Base-by-base conservation (phyloP, 208 protist species). In the Trypanosoma melophagium region DNA sequence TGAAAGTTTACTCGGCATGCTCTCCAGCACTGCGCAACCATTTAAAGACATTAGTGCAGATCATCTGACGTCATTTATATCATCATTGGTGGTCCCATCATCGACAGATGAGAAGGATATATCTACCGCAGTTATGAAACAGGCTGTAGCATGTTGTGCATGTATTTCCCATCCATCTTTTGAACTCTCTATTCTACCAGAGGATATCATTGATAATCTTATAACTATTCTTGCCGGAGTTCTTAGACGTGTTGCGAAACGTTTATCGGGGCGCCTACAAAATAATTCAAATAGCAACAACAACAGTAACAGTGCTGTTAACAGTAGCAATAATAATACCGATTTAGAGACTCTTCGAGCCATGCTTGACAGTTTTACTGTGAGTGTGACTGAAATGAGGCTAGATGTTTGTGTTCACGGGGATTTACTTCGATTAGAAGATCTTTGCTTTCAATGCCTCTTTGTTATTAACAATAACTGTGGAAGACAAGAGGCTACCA, bases 361-460 rank as follows among this genome's bases (percentile, higher is more conserved):
- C 0, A 87, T 84, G 70, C 60, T 94, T 19, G 61, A 57, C 17
- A 58, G 75, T 55, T 79, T 90, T 38, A 66, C 80, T 12, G 24
- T 66, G 9, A 44, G 92, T 22, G 42, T 86, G 16, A 84, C 73
- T 63, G 66, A 83, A 25, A 71, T 58, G 40, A 56, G 71, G 1
- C 21, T 89, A 38, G 53, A 80, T 65, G 61, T 92, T 13, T 79
- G 84, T n/a, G 44, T 42, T 0, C 81, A 80, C 28, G 73, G 69
- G 19, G 83, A 93, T 35, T 45, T 92, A 44, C 60, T 81, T 12
- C 86, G 90, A 5, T 72, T 96, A 1, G 90, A 96, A 72, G 90
- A 90, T 40, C 52, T 93, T 38, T 79, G 77, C 40, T 85, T 84
- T 59, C 76, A 87, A 49, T 79, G 71, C 49, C 61, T 96, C 14